A percentile compares a stretch with the other conserved stretches of the same genome.
Evolutionary conservation across 2,329 filamentous ascomycete genomes (phyloP).

Genomic region (Aspergillus fumigatiaffinis): DNA sequence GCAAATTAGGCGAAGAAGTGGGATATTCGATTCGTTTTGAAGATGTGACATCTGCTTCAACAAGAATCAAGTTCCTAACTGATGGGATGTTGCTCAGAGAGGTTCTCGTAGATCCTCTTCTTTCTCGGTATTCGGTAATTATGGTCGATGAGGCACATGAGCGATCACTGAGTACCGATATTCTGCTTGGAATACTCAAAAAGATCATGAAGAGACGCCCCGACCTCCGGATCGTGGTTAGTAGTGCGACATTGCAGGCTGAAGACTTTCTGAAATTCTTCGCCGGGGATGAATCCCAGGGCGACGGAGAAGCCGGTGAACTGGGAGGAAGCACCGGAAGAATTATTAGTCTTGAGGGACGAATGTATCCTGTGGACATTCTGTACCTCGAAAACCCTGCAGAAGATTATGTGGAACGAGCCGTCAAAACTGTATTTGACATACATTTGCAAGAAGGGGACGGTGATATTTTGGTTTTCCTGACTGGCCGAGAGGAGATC

Average conservation of each 20-base stretch:
- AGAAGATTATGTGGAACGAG: constrained; percentile 82
- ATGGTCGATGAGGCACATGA: constrained; percentile 99
- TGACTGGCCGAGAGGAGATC: constrained; percentile 92
- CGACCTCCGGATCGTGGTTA: constrained; percentile 83
- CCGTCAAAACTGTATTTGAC: constrained; percentile 77
- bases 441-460: constrained; percentile 77
- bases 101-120: constrained; percentile 83
- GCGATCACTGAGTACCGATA: constrained; percentile 84
- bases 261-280: constrained; percentile 84
- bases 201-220: constrained; percentile 78
- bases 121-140: constrained; percentile 89
- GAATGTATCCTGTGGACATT: constrained; percentile 83
- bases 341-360: constrained; percentile 82
- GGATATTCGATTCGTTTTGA: constrained; percentile 92
- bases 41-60: constrained; percentile 80
- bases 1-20: constrained; percentile 81
- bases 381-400: constrained; percentile 74
- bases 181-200: constrained; percentile 83
- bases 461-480: constrained; percentile 85
- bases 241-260: constrained; percentile 88
- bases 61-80: constrained; percentile 90
- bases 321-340: constrained; percentile 48
- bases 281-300: constrained; percentile 41
- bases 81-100: constrained; percentile 89
- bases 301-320: constrained; percentile 29